Conservation (phyloP, 345 rosid species). For the Pistacia atlantica region DNA sequence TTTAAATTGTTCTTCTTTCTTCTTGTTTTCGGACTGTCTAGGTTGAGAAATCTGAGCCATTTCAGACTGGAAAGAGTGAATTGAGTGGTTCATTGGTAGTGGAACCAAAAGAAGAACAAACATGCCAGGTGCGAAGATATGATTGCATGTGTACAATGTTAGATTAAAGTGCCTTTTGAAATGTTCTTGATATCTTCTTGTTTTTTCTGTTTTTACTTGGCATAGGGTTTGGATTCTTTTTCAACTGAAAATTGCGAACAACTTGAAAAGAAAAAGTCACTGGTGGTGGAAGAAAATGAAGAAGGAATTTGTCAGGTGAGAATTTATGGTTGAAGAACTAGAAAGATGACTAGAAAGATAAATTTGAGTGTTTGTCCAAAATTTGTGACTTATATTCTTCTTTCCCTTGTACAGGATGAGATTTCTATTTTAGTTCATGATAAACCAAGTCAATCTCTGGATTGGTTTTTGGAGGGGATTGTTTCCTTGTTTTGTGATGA, state of each 20-base stretch:
- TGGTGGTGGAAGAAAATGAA: constrained; percentile 17
- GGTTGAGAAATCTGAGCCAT: neutral
- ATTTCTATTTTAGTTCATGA: constrained; percentile 28
- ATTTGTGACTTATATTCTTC: constrained; percentile 5
- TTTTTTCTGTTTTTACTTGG: neutral
- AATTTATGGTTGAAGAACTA: neutral
- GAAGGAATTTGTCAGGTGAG: constrained; percentile 32
- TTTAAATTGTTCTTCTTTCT: neutral
- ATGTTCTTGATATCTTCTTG: neutral
- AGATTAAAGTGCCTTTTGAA: neutral
- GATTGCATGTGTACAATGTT: neutral
- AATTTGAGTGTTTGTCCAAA: neutral
- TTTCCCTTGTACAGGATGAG: constrained; percentile 23
- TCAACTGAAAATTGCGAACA: constrained; percentile 21
- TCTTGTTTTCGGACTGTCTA: constrained; percentile 4
- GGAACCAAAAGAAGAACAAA: constrained; percentile 7
- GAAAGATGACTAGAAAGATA: neutral
- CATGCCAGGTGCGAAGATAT: constrained; percentile 14
- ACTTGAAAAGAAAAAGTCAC: constrained; percentile 16
- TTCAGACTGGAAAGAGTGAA: neutral
- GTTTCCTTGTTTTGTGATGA: constrained; percentile 38
- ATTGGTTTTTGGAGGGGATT: constrained; percentile 43
- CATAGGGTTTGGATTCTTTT: neutral
- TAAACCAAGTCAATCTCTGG: constrained; percentile 38
- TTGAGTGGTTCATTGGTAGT: neutral